Evolutionary conservation across 2,329 filamentous ascomycete species (phyloP).

Genomic region (Ilyonectria destructans): DNA sequence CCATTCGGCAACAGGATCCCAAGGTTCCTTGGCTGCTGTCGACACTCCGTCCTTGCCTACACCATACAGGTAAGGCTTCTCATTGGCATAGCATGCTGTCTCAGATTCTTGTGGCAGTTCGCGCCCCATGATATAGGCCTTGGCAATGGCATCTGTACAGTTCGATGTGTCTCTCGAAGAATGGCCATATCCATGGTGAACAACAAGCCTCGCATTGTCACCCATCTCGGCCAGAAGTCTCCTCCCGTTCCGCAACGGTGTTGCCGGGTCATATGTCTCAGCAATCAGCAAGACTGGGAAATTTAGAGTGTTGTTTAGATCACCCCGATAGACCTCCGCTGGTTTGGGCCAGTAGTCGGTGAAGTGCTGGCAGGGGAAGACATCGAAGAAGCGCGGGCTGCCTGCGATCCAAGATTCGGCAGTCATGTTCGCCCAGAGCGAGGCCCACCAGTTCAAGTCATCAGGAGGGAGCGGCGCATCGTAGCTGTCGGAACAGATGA

Average conservation of each 20-base stretch:
- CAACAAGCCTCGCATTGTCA: conserved; percentile 63
- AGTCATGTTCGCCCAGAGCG: conserved; percentile 66
- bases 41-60: conserved; percentile 35
- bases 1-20: conserved; percentile 26
- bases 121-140: conserved; percentile 60
- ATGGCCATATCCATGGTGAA: conserved; percentile 67
- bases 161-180: conserved; percentile 61
- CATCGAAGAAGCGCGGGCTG: conserved; percentile 62
- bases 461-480: conserved; percentile 59
- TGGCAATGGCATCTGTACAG: conserved; percentile 62
- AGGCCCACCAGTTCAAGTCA: conserved; percentile 63
- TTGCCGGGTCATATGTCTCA: conserved; percentile 67
- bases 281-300: conserved; percentile 65
- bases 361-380: conserved; percentile 65
- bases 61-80: conserved; percentile 65
- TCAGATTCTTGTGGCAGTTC: conserved; percentile 59
- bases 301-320: conserved; percentile 61
- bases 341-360: conserved; percentile 62
- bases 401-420: conserved; percentile 62
- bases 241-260: conserved; percentile 65
- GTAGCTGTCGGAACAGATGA: conserved; percentile 65
- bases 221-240: conserved; percentile 64
- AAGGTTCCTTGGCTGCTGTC: background rate
- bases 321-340: conserved; percentile 64
- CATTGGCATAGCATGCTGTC: conserved; percentile 63